Base-by-base conservation (phyloP, 768 basidiomycete species). In the Cyclocybe cylindracea region DNA sequence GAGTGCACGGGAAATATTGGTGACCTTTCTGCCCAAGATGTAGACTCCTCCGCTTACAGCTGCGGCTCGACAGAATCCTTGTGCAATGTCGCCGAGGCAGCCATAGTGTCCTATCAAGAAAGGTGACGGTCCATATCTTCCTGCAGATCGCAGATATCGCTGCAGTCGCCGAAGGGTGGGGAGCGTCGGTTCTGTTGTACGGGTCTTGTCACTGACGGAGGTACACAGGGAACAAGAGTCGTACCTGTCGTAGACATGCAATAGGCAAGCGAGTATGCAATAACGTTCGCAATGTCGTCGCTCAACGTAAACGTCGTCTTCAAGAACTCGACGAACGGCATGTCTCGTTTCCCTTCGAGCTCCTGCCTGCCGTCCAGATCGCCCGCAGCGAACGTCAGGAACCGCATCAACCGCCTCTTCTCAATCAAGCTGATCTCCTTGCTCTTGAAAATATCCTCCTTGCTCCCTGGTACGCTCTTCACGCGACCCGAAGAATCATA, bases 81-180 rank as follows among this genome's bases (percentile, higher is more conserved):
- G 96, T 0, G 89, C 81, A 9, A 98, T 84, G 62, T 98, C 96
- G 4, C 96, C 96, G 0, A 87, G 77, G 14, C 94, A 91, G 13
- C 96, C 96, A 65, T 97, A 98, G 59, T 97, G 93, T 0, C 93
- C 93, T n/a, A 98, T 77, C 11, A 98, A 80, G 71, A 94, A 98
- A 1, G 94, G 85, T 69, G 79, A 67, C 3, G 78, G 63, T 2
- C 95, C 95, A 62, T 97, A 98, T 31, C 91, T 79, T 2, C 95
- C 94, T 13, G 84, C 70, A 0, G 94, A 91, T 43, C 77, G 84
- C 10, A 98, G 75, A 64, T 90, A 94, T 18, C 76, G 70, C 6
- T 85, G 82, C 9, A 94, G 70, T 6, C 94, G 85, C n/a, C 68
- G 66, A 7, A 98, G 69, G 2, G 89, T 82, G 1, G 79, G 76